Evolutionary conservation across 1,284 basidiomycete species (phyloP), one percentile per base, ranked within the genome.

Genomic region (Cutaneotrichosporon dermatis): DNA sequence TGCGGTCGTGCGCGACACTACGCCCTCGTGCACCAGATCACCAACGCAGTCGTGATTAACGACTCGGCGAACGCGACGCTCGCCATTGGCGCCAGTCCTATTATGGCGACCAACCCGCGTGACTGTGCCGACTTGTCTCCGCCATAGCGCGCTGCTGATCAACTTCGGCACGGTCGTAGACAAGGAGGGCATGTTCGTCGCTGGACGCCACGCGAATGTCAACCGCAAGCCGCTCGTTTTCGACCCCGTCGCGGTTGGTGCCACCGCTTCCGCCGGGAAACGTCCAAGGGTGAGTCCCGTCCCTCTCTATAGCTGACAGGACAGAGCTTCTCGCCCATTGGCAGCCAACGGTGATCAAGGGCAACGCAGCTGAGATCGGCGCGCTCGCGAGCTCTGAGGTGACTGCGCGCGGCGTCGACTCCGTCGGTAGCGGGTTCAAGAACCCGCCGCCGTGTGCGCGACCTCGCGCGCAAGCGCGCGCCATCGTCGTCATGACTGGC

Each of bases 171-270:
- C 94, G 1, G 83, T 97, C 71, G 79, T 77, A 4, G 79, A 80
- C 46, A 83, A 87, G 54, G 82, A 86, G 46, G 88, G 90, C 25
- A 95, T 96, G 89, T 76, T 87, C n/a, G 81, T 84, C 7, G 92
- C 90, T 1, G 92, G 90, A 2, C 73, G 75, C 58, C 80, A 81
- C 60, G 90, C 89, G 8, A 94, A 95, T 69, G 71, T 81, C 42
- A 83, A 83, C 58, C 80, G 82, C 65, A 92, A 89, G 71, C 92
- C 93, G 3, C 78, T 97, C 4, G 83, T 98, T 0, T 91, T 96
- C 65, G 94, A 98, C 75, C 94, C 94, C 94, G 95, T 98, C 4
- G 95, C 92, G 4, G 85, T 94, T 0, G 93, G 93, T 6, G 92
- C 94, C 0, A 90, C 90, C 4, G 66, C 76, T 91, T 86, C 74